These are phyloP conservation scores for Chenopodium quinoa DNA, from an alignment of 148 eudicot species.

Conservation along the genomic window DNA sequence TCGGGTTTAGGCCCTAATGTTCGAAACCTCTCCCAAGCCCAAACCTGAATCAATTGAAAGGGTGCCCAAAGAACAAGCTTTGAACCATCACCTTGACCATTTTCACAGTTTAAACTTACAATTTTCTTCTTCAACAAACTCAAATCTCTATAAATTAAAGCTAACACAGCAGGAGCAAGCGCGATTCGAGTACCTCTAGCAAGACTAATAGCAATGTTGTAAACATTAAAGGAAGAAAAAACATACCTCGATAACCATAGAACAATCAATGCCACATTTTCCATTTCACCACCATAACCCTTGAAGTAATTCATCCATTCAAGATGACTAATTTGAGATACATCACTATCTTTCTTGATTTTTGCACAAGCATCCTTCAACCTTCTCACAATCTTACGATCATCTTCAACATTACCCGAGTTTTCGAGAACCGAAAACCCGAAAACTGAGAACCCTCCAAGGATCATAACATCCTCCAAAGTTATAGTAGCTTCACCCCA, in stretches of 20 bases:
- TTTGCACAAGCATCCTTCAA: background rate
- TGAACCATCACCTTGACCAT: background rate
- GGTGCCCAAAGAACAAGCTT: conserved; percentile 17
- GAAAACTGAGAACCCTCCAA: conserved; percentile 35
- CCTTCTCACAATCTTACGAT: background rate
- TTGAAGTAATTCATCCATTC: conserved; percentile 31
- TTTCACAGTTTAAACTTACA: too few relatives aligned
- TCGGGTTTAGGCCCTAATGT: conserved; percentile 13
- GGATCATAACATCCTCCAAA: conserved; percentile 38
- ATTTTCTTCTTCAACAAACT: conserved; percentile 16
- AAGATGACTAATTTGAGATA: too few relatives aligned
- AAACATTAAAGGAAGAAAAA: conserved; percentile 19
- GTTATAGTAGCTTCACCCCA: conserved; percentile 39
- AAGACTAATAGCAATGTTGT: conserved; percentile 28
- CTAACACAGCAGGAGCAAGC: conserved; percentile 20
- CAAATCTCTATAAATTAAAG: conserved; percentile 17
- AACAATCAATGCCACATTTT: conserved; percentile 33
- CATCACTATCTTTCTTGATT: too few relatives aligned
- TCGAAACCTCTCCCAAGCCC: conserved; percentile 51
- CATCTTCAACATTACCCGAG: background rate
- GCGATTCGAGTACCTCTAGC: conserved; percentile 24
- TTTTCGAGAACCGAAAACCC: background rate
- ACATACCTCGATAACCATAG: conserved; percentile 40
- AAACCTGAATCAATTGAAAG: conserved; percentile 42
- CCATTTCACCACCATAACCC: conserved; percentile 22